phyloP scores from a whole-genome alignment of 345 rosid genomes.

The Eucalyptus pauciflora region DNA sequence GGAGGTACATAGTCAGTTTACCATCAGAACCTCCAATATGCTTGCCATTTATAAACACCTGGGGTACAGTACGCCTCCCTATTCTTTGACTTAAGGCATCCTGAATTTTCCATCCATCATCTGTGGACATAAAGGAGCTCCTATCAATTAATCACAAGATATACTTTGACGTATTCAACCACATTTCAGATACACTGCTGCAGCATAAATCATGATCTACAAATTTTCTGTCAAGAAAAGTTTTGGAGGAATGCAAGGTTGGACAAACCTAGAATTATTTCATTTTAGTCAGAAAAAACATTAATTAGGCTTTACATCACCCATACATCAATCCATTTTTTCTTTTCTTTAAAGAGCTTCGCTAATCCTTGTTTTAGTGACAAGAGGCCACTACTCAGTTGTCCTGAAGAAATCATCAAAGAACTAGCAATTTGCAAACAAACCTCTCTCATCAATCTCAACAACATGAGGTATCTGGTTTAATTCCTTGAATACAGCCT shows the following conservation, averaged over 20 bases:
- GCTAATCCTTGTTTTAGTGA: not conserved
- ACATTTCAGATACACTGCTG: not conserved
- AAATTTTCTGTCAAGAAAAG: not conserved
- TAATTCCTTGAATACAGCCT: slow-evolving; percentile 73
- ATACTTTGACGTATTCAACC: not conserved
- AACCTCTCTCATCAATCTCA: slow-evolving; percentile 88
- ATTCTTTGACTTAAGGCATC: slow-evolving; percentile 48
- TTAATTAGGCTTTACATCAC: not conserved
- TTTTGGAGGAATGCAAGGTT: not conserved
- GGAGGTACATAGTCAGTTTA: not conserved
- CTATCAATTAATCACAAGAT: not conserved
- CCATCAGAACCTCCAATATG: slow-evolving; percentile 96
- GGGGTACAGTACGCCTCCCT: slow-evolving; percentile 84
- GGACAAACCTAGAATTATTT: not conserved
- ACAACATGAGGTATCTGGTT: slow-evolving; percentile 58
- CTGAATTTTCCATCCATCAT: slow-evolving; percentile 66
- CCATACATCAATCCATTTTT: not conserved
- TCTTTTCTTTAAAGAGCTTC: not conserved
- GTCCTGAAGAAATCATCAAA: not conserved
- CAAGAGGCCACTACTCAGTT: not conserved
- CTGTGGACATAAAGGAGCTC: slow-evolving; percentile 12
- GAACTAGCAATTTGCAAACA: not conserved
- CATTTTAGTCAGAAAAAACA: not conserved
- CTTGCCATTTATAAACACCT: slow-evolving; percentile 75
- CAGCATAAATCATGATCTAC: not conserved